Evolutionary conservation across 495 filamentous ascomycete genomes (phyloP).

Genomic region (Hyaloscypha finlandica): DNA sequence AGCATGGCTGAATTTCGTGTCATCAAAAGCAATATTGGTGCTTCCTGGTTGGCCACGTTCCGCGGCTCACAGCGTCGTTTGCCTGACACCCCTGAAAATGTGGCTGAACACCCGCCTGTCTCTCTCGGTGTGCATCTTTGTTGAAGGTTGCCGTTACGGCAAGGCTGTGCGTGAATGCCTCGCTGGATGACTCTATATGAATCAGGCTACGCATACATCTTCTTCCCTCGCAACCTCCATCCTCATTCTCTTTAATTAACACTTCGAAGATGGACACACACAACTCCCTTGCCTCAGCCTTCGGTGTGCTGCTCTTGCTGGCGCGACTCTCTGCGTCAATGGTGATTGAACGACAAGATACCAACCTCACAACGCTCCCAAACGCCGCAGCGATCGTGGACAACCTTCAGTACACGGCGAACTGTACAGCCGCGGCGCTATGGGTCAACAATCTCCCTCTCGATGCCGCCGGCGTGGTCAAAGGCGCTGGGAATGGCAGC

Average conservation of each 20-base stretch:
- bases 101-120: not conserved
- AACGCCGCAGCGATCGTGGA: not conserved
- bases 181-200: not conserved
- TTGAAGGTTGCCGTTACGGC: not conserved
- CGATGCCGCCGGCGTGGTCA: not conserved
- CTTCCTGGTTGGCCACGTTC: not conserved
- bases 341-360: not conserved
- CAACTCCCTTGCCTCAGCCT: not conserved
- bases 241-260: not conserved
- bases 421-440: not conserved
- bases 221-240: not conserved
- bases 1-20: not conserved
- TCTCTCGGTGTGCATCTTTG: not conserved
- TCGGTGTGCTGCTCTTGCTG: not conserved
- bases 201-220: not conserved
- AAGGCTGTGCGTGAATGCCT: not conserved
- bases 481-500: not conserved
- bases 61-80: not conserved
- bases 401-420: not conserved
- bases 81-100: not conserved
- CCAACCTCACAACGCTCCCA: not conserved
- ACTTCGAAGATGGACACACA: not conserved
- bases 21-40: not conserved
- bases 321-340: not conserved
- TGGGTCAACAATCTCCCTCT: not conserved